Evolutionary conservation across 2,329 filamentous ascomycete genomes (phyloP).

Genomic region (Botrytis byssoidea): DNA sequence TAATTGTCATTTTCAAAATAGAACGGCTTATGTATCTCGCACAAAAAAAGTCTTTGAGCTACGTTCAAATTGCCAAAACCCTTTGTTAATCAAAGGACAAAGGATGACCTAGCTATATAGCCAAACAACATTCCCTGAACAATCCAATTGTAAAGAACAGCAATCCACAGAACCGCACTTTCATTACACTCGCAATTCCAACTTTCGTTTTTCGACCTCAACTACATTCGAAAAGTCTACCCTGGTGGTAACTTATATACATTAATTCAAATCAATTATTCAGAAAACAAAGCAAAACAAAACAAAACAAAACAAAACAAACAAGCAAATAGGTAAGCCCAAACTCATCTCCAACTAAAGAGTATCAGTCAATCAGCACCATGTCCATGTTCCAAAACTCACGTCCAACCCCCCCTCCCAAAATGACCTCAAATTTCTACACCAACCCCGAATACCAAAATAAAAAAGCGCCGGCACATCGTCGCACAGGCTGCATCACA

Average conservation of each 20-base stretch:
- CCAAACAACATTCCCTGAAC: background rate
- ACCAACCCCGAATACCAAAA: background rate
- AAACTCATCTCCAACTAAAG: background rate
- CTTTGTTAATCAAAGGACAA: background rate
- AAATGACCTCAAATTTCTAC: background rate
- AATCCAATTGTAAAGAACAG: constrained; percentile 12
- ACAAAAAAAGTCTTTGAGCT: background rate
- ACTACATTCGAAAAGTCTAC: background rate
- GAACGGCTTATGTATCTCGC: background rate
- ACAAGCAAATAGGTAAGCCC: background rate
- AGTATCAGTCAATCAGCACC: background rate
- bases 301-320: background rate
- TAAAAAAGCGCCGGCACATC: background rate
- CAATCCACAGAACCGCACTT: background rate
- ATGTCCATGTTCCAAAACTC: background rate
- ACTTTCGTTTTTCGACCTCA: background rate
- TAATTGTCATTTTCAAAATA: background rate
- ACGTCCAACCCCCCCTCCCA: background rate
- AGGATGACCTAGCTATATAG: background rate
- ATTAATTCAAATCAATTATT: background rate
- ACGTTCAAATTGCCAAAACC: no score
- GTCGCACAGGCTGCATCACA: background rate
- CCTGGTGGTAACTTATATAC: background rate
- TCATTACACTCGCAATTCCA: background rate
- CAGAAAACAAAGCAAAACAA: no score